Base-by-base conservation (phyloP, 164 flowering plant genomes). In the Cinnamomum chago region DNA sequence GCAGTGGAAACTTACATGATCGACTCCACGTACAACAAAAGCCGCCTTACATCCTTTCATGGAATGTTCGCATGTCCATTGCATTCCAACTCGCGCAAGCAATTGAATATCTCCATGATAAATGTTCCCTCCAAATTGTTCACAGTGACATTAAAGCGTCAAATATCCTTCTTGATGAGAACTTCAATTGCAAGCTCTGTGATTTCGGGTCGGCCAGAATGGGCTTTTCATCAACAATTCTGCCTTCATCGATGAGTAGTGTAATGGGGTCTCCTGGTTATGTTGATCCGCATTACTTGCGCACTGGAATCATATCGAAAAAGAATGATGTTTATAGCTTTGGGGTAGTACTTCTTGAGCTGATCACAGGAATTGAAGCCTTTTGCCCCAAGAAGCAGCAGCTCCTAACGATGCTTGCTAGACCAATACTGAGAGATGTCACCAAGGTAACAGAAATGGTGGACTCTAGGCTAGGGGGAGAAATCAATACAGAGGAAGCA, bases 141-240 rank as follows among this genome's bases (percentile, higher is more conserved):
- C 97, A 92, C 72, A 85, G 90, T 0, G 97, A 92, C 83, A 83
- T 92, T 71, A 92, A 92, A 80, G 33, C 97, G 17, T 90, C 97
- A 3, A 92, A 92, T 78, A 72, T 92, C 13, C 80, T 92, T 17
- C 81, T 92, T 0, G 95, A 92, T 78, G 80, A 86, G 6, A 7
- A 83, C 2, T 75, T 87, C 51, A 85, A 87, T 28, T 82, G 86
- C 82, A 88, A 86, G 76, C 88, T 92, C 58, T 92, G 95, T 66
- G 97, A 92, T 76, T 90, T 92, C 24, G 97, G 95, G 52, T 88
- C 81, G 2, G 89, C 97, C 0, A 89, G 86, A 47, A 79, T 85
- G 86, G 93, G 93, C 1, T 88, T 86, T 66, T 86, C 93, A 0
- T 84, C 93, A 0, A 70, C 79, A 60, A 79, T 87, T 11, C 64